Conservation (phyloP, 2,329 filamentous ascomycete species). For the Neonectria coccinea region DNA sequence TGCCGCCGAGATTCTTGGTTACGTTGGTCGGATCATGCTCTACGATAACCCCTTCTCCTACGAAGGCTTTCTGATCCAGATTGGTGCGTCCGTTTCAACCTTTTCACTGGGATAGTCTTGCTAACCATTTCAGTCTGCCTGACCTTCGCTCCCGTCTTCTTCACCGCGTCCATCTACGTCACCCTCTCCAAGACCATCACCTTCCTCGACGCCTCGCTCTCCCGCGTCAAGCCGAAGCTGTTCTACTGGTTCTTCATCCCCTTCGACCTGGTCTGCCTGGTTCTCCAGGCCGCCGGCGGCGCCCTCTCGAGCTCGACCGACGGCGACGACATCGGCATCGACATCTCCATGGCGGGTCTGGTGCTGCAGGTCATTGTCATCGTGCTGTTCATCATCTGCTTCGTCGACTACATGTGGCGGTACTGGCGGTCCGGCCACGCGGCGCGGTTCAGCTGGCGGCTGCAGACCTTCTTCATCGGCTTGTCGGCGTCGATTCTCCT, state of each 20-base stretch:
- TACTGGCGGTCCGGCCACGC: slow-evolving; percentile 48
- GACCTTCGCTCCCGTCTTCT: slow-evolving; percentile 60
- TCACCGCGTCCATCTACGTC: slow-evolving; percentile 74
- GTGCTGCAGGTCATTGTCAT: slow-evolving; percentile 69
- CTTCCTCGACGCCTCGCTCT: slow-evolving; percentile 53
- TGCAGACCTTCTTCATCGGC: slow-evolving; percentile 61
- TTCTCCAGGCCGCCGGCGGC: slow-evolving; percentile 68
- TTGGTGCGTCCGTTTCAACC: slow-evolving; percentile 55
- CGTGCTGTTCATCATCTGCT: slow-evolving; percentile 61
- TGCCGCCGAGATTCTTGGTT: slow-evolving; percentile 70
- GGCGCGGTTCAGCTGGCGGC: slow-evolving; percentile 43
- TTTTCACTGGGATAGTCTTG: too few species aligned
- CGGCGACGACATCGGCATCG: slow-evolving; percentile 51
- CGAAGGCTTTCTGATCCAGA: slow-evolving; percentile 72
- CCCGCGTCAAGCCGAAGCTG: slow-evolving; percentile 56
- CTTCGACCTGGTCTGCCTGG: slow-evolving; percentile 67
- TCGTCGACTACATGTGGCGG: slow-evolving; percentile 63
- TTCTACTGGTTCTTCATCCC: slow-evolving; percentile 65
- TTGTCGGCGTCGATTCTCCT: slow-evolving; percentile 66
- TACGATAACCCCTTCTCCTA: slow-evolving; percentile 69
- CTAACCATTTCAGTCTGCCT: slow-evolving; percentile 61
- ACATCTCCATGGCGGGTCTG: slow-evolving; percentile 63
- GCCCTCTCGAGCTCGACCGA: slow-evolving; percentile 61
- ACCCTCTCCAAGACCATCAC: slow-evolving; percentile 62
- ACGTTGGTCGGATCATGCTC: slow-evolving; percentile 69